These are phyloP conservation scores for Rhizoctonia solani DNA, from an alignment of 1,284 basidiomycete species.

Conservation along the genomic window DNA sequence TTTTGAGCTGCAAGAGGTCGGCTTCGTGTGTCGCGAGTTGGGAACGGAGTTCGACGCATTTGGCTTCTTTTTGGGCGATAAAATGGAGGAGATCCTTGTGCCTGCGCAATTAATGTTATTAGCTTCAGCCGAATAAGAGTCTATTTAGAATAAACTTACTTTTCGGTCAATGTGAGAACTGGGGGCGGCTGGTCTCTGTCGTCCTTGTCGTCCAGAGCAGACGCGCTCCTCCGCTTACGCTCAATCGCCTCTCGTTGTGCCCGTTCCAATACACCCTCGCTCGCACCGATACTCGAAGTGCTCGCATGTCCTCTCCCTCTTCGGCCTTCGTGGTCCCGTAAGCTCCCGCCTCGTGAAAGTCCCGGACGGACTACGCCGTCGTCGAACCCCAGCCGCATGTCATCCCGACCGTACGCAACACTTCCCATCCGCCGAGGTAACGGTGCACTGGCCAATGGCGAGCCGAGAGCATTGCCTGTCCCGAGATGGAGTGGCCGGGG, in stretches of 20 bases:
- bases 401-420: slow-evolving; percentile 8
- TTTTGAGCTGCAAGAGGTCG: slow-evolving; percentile 71
- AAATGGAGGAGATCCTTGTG: slow-evolving; percentile 74
- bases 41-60: slow-evolving; percentile 74
- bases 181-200: slow-evolving; percentile 49
- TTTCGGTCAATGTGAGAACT: slow-evolving; percentile 61
- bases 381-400: not conserved
- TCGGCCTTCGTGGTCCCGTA: not conserved
- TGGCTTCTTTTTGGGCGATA: slow-evolving; percentile 81
- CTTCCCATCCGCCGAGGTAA: slow-evolving; percentile 11
- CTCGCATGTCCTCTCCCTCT: not conserved
- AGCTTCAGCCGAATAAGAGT: slow-evolving; percentile 24
- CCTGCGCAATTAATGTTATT: slow-evolving; percentile 47
- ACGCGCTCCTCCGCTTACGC: slow-evolving; percentile 20
- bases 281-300: not conserved
- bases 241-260: not conserved
- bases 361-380: not conserved
- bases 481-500: slow-evolving; percentile 11
- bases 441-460: slow-evolving; percentile 6
- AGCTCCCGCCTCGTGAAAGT: not conserved
- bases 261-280: slow-evolving; percentile 1
- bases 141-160: slow-evolving; percentile 49
- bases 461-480: slow-evolving; percentile 5
- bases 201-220: slow-evolving; percentile 17
- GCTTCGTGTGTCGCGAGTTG: slow-evolving; percentile 70